These are phyloP conservation scores for Trichoderma parareesei DNA, from an alignment of 495 filamentous ascomycete species.

Conservation along the genomic window DNA sequence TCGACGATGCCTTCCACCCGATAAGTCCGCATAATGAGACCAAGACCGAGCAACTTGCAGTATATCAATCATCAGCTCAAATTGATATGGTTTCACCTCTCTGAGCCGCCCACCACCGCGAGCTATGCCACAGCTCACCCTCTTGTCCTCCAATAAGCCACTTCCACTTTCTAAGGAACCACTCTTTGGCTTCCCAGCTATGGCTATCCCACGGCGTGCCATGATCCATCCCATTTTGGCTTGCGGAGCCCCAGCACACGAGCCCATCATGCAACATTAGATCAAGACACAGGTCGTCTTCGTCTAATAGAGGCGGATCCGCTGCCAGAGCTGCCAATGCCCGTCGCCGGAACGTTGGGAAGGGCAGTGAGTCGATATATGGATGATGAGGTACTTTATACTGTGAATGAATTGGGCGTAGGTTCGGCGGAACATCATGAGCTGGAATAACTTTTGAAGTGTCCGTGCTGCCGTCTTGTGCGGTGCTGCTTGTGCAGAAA, in stretches of 20 bases:
- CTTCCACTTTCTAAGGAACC: not conserved
- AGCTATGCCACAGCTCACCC: not conserved
- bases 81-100: not conserved
- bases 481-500: not conserved
- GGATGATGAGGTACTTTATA: not conserved
- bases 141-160: not conserved
- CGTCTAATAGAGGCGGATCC: not conserved
- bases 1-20: not conserved
- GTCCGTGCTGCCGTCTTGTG: not conserved
- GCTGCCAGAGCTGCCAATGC: not conserved
- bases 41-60: not conserved
- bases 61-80: not conserved
- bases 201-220: not conserved
- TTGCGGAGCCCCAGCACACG: not conserved
- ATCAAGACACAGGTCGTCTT: not conserved
- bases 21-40: not conserved
- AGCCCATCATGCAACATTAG: not conserved
- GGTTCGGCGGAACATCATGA: not conserved
- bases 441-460: not conserved
- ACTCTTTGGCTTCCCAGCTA: not conserved
- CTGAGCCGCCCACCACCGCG: not conserved
- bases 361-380: not conserved
- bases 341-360: not conserved
- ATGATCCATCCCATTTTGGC: not conserved
- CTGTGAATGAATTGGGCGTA: not conserved